Percentiles rank a stretch among this genome's conserved stretches.
These are phyloP conservation scores for Ceratocystis cacaofunesta DNA, from an alignment of 2,329 filamentous ascomycete species.

Conservation along the genomic window DNA sequence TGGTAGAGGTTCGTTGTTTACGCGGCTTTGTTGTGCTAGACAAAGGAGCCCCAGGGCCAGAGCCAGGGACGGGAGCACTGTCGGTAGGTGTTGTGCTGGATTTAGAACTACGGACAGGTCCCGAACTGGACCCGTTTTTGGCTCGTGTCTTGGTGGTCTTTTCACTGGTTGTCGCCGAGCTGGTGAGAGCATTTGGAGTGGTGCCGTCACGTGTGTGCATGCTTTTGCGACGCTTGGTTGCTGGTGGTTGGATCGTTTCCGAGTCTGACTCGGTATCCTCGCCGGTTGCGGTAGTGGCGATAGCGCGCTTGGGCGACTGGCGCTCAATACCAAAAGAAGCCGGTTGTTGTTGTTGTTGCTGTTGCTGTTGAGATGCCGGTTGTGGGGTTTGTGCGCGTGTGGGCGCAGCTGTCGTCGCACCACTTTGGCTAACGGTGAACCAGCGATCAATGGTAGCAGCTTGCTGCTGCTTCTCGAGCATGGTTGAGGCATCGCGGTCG, in stretches of 20 bases:
- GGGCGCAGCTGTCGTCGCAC: constrained; percentile 33
- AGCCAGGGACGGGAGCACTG: neutral
- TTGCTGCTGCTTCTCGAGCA: constrained; percentile 36
- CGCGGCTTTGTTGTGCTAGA: neutral
- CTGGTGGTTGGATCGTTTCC: constrained; percentile 8
- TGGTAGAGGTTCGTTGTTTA: neutral
- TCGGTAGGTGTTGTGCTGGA: neutral
- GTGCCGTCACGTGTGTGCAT: constrained; percentile 7
- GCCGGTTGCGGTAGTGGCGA: neutral
- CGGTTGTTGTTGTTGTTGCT: neutral
- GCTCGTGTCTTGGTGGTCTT: neutral
- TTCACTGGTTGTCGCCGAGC: neutral
- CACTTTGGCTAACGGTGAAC: constrained; percentile 42
- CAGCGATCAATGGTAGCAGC: constrained; percentile 36
- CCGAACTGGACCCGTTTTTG: neutral
- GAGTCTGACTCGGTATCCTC: constrained; percentile 13
- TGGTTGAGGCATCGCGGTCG: constrained; percentile 31
- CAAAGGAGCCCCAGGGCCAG: neutral
- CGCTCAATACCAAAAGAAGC: neutral
- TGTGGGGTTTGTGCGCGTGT: constrained; percentile 25
- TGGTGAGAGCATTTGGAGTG: neutral
- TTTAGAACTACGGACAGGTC: neutral
- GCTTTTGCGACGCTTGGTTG: constrained; percentile 11
- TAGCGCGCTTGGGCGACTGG: constrained; percentile 12
- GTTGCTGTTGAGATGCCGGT: constrained; percentile 33